Percentiles rank a stretch among this genome's conserved stretches.
These are phyloP conservation scores for Mycena olivaceomarginata DNA, from an alignment of 768 basidiomycete genomes.

Conservation along the genomic window DNA sequence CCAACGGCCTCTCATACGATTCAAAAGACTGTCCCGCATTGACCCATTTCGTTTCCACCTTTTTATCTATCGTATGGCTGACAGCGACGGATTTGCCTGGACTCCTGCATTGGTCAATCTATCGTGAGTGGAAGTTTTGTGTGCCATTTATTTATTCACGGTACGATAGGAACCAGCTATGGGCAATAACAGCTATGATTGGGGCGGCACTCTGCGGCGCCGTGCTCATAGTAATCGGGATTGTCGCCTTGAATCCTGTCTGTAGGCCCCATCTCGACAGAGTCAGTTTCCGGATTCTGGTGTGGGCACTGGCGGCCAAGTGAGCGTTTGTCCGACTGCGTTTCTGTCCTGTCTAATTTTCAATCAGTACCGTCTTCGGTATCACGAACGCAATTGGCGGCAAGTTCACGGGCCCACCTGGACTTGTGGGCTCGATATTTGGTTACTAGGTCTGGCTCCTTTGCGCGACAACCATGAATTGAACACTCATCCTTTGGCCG, in stretches of 20 bases:
- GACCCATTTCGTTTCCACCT: neutral
- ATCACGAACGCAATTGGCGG: constrained; percentile 41
- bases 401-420: constrained; percentile 35
- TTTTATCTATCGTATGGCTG: neutral
- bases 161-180: constrained; percentile 14
- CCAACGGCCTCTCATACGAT: too few relatives aligned
- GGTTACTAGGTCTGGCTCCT: constrained; percentile 30
- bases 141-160: neutral
- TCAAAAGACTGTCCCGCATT: too few relatives aligned
- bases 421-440: constrained; percentile 45
- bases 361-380: constrained; percentile 29
- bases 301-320: constrained; percentile 47
- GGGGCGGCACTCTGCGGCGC: constrained; percentile 46
- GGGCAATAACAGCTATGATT: constrained; percentile 21
- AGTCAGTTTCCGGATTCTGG: constrained; percentile 48
- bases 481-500: neutral
- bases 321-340: constrained; percentile 27
- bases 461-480: too few relatives aligned
- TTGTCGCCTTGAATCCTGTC: constrained; percentile 32
- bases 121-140: constrained; percentile 18
- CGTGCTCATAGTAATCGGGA: constrained; percentile 41
- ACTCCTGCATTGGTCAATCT: constrained; percentile 5
- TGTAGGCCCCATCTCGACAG: constrained; percentile 43
- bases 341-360: neutral
- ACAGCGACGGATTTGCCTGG: constrained; percentile 21